Percentiles rank a stretch among this genome's conserved stretches.
Evolutionary conservation across 805 yeast genomes (phyloP).

Genomic region (Metschnikowia peoriensis): DNA sequence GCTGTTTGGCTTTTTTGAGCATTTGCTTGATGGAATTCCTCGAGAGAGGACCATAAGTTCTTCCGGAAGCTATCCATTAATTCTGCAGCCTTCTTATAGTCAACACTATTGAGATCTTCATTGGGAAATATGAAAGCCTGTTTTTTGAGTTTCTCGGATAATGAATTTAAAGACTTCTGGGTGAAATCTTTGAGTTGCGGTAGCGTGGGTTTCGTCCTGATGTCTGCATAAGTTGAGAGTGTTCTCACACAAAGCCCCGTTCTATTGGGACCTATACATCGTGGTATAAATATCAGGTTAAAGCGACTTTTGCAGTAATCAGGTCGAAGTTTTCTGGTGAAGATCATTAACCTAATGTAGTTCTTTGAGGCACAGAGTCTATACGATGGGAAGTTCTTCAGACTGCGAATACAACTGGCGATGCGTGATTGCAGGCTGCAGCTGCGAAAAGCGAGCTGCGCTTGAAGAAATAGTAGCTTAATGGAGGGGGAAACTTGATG

Average conservation of each 20-base stretch:
- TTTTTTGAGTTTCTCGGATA: neutral
- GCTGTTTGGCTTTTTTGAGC: neutral
- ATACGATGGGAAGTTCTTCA: neutral
- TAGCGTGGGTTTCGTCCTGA: constrained; percentile 1
- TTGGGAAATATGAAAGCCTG: constrained; percentile 3
- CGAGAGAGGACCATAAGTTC: constrained; percentile 3
- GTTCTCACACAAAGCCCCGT: neutral
- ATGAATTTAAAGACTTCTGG: neutral
- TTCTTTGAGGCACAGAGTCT: neutral
- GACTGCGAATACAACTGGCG: neutral
- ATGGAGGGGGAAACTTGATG: too few species aligned
- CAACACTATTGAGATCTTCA: constrained; percentile 2
- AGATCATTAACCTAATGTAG: neutral
- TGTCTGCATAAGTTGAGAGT: neutral
- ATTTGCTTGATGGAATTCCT: neutral
- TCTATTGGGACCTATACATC: neutral
- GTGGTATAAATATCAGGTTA: neutral
- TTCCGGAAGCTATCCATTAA: neutral
- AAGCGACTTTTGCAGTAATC: neutral
- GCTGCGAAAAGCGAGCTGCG: neutral
- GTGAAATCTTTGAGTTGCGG: constrained; percentile 6
- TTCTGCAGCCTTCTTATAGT: neutral
- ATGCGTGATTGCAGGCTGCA: neutral
- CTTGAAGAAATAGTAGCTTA: neutral
- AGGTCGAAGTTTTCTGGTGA: neutral